phyloP scores from a whole-genome alignment of 768 basidiomycete species.

The Russula olivacea region DNA sequence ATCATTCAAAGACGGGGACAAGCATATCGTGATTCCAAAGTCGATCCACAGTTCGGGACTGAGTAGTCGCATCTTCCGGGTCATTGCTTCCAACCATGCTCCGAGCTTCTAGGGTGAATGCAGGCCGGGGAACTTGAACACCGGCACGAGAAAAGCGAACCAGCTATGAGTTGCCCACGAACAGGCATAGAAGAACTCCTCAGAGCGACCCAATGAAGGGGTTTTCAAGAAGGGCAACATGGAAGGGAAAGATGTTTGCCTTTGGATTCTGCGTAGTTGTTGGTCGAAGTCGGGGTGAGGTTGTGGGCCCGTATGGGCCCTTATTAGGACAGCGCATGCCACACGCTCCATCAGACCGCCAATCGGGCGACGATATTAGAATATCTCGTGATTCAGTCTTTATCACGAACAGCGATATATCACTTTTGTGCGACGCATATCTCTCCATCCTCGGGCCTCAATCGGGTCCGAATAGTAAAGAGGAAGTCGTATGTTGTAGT shows the following conservation, averaged over 20 bases:
- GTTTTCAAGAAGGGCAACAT: not conserved
- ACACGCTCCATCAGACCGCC: not conserved
- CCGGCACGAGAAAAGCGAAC: not conserved
- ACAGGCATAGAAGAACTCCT: not conserved
- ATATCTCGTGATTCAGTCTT: not conserved
- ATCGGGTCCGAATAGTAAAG: conserved; percentile 1
- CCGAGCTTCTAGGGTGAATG: not conserved
- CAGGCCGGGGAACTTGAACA: not conserved
- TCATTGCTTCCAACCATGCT: not conserved
- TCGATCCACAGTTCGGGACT: not conserved
- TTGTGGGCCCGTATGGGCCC: conserved; percentile 4
- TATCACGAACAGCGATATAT: not conserved
- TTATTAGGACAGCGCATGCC: conserved; percentile 1
- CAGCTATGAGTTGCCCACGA: not conserved
- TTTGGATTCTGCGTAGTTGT: conserved; percentile 7
- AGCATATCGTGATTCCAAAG: not conserved
- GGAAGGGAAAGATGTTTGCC: conserved; percentile 1
- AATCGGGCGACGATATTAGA: no score
- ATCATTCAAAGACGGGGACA: not conserved
- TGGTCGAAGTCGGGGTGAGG: not conserved
- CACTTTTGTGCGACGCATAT: not conserved
- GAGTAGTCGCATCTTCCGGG: not conserved
- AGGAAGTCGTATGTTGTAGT: not conserved
- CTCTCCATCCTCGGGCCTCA: not conserved
- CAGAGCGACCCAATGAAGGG: not conserved